These are phyloP conservation scores for Calonectria crousiana DNA, from an alignment of 2,329 filamentous ascomycete species.

Conservation along the genomic window DNA sequence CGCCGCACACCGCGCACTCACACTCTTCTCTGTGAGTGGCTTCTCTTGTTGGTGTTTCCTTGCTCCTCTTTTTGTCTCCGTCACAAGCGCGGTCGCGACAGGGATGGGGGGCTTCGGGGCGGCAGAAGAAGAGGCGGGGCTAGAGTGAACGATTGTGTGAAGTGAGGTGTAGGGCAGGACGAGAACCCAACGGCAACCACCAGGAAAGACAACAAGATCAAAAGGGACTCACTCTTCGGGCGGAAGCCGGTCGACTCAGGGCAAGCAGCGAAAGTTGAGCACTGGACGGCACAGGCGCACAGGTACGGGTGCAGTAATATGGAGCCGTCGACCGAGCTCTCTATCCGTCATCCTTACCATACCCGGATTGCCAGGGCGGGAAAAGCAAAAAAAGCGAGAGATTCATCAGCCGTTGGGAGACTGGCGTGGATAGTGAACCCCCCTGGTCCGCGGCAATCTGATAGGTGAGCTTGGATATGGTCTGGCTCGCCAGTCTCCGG, in stretches of 20 bases:
- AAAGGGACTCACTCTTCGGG: conserved; percentile 23
- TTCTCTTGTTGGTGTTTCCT: neutral
- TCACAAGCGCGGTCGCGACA: conserved; percentile 34
- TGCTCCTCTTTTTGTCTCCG: neutral
- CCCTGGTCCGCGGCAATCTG: conserved; percentile 34
- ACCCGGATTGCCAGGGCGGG: conserved; percentile 35
- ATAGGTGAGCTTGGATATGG: conserved; percentile 30
- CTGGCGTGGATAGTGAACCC: conserved; percentile 26
- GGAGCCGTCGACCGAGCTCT: conserved; percentile 39
- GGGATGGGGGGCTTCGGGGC: conserved; percentile 7
- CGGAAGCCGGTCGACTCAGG: conserved; percentile 40
- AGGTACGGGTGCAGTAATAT: conserved; percentile 29
- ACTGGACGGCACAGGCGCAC: conserved; percentile 2
- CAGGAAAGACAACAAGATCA: neutral
- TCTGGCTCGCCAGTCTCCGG: conserved; percentile 3
- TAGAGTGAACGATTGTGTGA: conserved; percentile 4
- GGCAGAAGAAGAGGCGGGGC: conserved; percentile 16
- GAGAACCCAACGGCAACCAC: neutral
- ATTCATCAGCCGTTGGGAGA: conserved; percentile 39
- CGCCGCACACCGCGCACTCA: conserved; percentile 26
- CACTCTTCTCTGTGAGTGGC: conserved; percentile 9
- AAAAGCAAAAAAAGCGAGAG: conserved; percentile 34
- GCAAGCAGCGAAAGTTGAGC: conserved; percentile 3
- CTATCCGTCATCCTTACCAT: conserved; percentile 37
- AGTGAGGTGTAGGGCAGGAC: conserved; percentile 1